These are phyloP conservation scores for Pleurotus pulmonarius DNA, from an alignment of 768 basidiomycete species.

Conservation along the genomic window DNA sequence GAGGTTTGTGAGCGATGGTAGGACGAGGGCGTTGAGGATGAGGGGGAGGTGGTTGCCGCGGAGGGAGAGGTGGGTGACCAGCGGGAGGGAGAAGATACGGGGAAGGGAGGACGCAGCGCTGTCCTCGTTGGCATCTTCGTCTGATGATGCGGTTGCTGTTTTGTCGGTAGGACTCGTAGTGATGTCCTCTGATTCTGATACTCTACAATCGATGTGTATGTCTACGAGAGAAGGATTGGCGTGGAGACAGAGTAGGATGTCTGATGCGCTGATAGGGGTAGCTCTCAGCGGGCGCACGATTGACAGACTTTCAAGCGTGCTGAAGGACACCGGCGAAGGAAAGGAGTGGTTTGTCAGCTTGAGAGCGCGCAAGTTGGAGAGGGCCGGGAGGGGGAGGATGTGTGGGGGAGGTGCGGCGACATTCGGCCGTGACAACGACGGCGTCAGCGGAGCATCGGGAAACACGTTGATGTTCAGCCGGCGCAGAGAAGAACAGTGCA, in stretches of 20 bases:
- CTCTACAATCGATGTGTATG: conserved; percentile 21
- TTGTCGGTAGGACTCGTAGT: background rate
- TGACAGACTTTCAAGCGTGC: conserved; percentile 15
- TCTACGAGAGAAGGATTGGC: conserved; percentile 13
- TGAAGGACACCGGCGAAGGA: conserved; percentile 15
- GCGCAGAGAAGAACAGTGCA: conserved; percentile 1
- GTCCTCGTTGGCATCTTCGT: background rate
- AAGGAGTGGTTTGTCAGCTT: conserved; percentile 21
- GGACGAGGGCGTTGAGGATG: conserved; percentile 25
- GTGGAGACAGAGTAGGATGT: conserved; percentile 16
- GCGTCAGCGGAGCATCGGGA: background rate
- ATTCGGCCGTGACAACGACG: background rate
- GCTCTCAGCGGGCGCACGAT: conserved; percentile 20
- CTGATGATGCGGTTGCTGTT: background rate
- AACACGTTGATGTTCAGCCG: conserved; percentile 8
- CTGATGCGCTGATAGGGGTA: conserved; percentile 16
- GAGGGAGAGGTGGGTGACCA: conserved; percentile 24
- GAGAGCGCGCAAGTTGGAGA: conserved; percentile 12
- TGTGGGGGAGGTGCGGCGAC: background rate
- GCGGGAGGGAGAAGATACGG: conserved; percentile 9
- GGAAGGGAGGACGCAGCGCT: background rate
- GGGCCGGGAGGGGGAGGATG: conserved; percentile 8
- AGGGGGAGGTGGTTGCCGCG: conserved; percentile 30
- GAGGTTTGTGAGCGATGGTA: conserved; percentile 25
- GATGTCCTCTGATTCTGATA: conserved; percentile 6